phyloP scores from a whole-genome alignment of 2,329 filamentous ascomycete genomes.

The Colletotrichum chlorophyti region DNA sequence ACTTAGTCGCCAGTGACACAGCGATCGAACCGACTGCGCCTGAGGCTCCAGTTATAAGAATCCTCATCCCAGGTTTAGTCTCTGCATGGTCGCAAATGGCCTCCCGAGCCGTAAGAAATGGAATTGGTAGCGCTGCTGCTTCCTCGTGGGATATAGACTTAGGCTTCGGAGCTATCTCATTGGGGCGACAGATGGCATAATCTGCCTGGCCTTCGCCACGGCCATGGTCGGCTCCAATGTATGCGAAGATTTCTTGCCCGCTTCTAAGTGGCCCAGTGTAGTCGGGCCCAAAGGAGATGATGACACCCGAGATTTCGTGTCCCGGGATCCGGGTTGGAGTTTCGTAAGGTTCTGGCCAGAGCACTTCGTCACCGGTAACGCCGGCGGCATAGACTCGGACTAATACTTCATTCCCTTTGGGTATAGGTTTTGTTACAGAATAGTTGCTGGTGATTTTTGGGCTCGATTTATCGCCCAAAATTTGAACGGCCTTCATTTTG shows the following conservation, averaged over 20 bases:
- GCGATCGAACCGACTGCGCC: slow-evolving; percentile 38
- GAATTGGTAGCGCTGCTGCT: slow-evolving; percentile 40
- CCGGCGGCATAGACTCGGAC: slow-evolving; percentile 41
- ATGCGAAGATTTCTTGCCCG: slow-evolving; percentile 36
- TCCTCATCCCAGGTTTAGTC: slow-evolving; percentile 18
- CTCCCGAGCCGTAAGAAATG: slow-evolving; percentile 37
- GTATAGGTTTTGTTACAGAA: slow-evolving; percentile 29
- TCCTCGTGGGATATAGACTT: slow-evolving; percentile 30
- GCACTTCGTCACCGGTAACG: slow-evolving; percentile 42
- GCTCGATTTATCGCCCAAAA: slow-evolving; percentile 34
- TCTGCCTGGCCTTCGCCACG: slow-evolving; percentile 36
- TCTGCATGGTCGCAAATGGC: background rate
- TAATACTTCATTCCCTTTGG: slow-evolving; percentile 33
- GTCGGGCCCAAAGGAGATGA: slow-evolving; percentile 34
- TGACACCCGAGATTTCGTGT: slow-evolving; percentile 44
- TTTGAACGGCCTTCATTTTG: slow-evolving; percentile 42
- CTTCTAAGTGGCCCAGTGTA: slow-evolving; percentile 31
- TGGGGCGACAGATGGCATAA: slow-evolving; percentile 31
- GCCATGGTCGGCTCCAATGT: slow-evolving; percentile 33
- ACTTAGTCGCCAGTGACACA: slow-evolving; percentile 36
- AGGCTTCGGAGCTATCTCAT: slow-evolving; percentile 34
- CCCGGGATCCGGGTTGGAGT: slow-evolving; percentile 39
- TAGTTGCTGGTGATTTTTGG: slow-evolving; percentile 29
- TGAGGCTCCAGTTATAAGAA: slow-evolving; percentile 39
- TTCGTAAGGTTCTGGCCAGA: slow-evolving; percentile 41